Conservation (phyloP, 352 stramenopile species). For the Globisporangium paroecandrum region DNA sequence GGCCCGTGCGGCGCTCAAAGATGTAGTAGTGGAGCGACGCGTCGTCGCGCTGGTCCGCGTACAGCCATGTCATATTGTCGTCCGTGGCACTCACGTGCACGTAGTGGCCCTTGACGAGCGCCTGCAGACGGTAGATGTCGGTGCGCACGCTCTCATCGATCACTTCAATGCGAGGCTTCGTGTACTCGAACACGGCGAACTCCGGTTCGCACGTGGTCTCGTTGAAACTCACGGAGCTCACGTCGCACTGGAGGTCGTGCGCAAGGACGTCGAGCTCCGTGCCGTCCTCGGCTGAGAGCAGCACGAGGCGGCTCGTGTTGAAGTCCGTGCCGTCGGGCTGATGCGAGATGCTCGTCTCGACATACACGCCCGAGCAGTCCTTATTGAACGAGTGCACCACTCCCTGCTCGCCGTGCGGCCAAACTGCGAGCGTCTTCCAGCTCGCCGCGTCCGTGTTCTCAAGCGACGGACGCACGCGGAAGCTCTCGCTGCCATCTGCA, state of each 20-base stretch:
- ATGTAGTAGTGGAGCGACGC: constrained; percentile 42
- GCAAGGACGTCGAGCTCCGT: constrained; percentile 28
- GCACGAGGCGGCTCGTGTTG: constrained; percentile 38
- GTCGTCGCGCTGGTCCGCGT: constrained; percentile 60
- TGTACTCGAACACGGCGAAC: constrained; percentile 36
- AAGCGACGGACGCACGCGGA: constrained; percentile 24
- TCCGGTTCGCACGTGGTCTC: constrained; percentile 19
- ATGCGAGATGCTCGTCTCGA: constrained; percentile 38
- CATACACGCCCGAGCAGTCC: constrained; percentile 30
- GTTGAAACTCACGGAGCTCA: constrained; percentile 29
- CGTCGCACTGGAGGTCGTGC: constrained; percentile 26
- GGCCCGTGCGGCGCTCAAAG: constrained; percentile 27
- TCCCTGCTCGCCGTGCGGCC: constrained; percentile 34
- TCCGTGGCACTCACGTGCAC: constrained; percentile 29
- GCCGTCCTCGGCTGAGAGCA: constrained; percentile 35
- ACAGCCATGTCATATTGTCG: constrained; percentile 64
- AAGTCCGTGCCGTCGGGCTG: constrained; percentile 8
- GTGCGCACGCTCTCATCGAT: constrained; percentile 26
- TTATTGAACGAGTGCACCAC: constrained; percentile 26
- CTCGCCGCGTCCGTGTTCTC: constrained; percentile 18
- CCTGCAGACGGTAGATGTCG: constrained; percentile 29
- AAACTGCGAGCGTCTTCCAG: constrained; percentile 35
- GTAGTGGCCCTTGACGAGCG: constrained; percentile 20
- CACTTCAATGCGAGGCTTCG: constrained; percentile 29
- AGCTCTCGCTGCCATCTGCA: constrained; percentile 22